A percentile compares a stretch with the other conserved stretches of the same genome.
Conservation (phyloP, 2,329 filamentous ascomycete genomes). For the Emmonsia crescens region DNA sequence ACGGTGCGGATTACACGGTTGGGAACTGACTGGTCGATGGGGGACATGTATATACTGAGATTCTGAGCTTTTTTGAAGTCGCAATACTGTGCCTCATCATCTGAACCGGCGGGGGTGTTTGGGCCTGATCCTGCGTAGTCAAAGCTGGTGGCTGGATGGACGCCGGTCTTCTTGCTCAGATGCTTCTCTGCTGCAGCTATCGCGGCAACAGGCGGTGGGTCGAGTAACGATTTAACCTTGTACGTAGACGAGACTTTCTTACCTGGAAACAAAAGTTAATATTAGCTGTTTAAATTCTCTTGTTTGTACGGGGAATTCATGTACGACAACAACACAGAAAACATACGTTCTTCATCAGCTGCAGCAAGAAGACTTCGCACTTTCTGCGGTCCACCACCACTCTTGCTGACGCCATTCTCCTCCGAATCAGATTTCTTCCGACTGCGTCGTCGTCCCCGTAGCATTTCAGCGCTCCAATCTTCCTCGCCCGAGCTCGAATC, state of each 20-base stretch:
- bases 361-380: constrained; percentile 58
- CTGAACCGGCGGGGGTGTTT: constrained; percentile 61
- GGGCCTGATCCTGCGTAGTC: constrained; percentile 54
- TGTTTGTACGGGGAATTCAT: not conserved
- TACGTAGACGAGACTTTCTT: constrained; percentile 46
- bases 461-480: constrained; percentile 33
- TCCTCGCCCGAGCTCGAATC: constrained; percentile 55
- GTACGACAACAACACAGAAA: constrained; percentile 7
- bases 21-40: constrained; percentile 59
- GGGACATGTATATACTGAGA: constrained; percentile 68
- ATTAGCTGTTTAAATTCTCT: constrained; percentile 8
- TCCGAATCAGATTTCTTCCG: constrained; percentile 16
- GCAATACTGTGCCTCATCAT: constrained; percentile 71
- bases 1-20: constrained; percentile 82
- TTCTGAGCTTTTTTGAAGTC: constrained; percentile 85
- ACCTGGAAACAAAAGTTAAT: constrained; percentile 26
- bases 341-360: constrained; percentile 68
- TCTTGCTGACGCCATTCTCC: constrained; percentile 10
- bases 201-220: constrained; percentile 47
- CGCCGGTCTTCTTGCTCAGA: constrained; percentile 37
- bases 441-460: constrained; percentile 30
- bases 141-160: constrained; percentile 78
- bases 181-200: constrained; percentile 48
- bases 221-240: constrained; percentile 54
- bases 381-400: constrained; percentile 32